Evolutionary conservation across 2,329 filamentous ascomycete species (phyloP), one percentile per base, ranked within the genome.

Genomic region (Alternaria solani): DNA sequence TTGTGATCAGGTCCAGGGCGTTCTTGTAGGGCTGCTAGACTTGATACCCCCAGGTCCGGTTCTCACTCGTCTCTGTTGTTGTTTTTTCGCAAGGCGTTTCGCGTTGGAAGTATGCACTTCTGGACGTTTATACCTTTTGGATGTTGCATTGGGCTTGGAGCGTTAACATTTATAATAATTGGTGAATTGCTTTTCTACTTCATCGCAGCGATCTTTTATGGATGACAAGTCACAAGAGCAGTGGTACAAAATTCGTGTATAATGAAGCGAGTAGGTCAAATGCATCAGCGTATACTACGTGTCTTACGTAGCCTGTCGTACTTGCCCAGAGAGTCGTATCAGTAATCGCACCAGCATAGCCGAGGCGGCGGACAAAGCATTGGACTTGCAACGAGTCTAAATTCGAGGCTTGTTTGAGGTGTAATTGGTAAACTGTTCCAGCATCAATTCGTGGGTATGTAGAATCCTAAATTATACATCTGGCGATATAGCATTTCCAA

Each of bases 1-100:
- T 75, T 39, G 60, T 76, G 51, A 76, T 77, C n/a, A 43, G 73
- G 66, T 74, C 71, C 12, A 69, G 74, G 73, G 74, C 74, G 69
- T 77, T 77, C 63, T 63, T 77, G 60, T 76, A 61, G 66, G 51
- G 18, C 18, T 23, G 38, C 8, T 34, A 30, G 46, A 49, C 46
- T 49, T 49, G 20, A 41, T 49, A 49, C 46, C 46, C 46, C 46
- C 16, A 30, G 46, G 46, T 49, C 46, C 16, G 20, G 30, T 49
- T 49, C 30, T 32, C 14, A 36, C 36, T 25, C 20, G 46, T n/a
- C 18, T 32, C 20, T 42, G 12, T 26, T 49, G 20, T 26, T 34
- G 34, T 49, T 12, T 49, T 49, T n/a, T 25, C 4, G 32, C 46
- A 49, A 12, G 46, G 46, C 46, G 46, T 49, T 12, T 12, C 18